Evolutionary conservation across 2,329 filamentous ascomycete species (phyloP).

Genomic region (Zasmidium citrigriseum): DNA sequence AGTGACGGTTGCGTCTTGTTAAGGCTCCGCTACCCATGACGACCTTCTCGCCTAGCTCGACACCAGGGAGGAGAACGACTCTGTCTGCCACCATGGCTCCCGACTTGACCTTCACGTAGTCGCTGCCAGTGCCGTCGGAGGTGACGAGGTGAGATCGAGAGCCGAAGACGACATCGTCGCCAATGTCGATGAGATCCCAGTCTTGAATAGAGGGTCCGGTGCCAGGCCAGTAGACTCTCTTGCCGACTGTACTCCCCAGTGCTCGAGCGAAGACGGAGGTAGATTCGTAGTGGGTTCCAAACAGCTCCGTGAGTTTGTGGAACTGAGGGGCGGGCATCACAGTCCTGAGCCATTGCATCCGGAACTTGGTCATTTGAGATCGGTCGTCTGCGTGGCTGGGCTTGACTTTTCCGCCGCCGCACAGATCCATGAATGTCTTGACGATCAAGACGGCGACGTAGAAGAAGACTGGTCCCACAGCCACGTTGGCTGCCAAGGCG

Average conservation of each 20-base stretch:
- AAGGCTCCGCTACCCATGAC: conserved; percentile 58
- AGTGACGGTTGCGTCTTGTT: conserved; percentile 48
- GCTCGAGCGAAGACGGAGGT: conserved; percentile 54
- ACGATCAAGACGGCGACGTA: conserved; percentile 47
- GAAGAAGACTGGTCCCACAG: conserved; percentile 48
- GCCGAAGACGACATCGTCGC: conserved; percentile 62
- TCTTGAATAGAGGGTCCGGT: conserved; percentile 56
- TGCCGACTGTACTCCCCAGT: conserved; percentile 55
- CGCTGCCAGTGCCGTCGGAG: conserved; percentile 53
- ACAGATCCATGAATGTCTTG: conserved; percentile 43
- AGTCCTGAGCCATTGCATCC: conserved; percentile 46
- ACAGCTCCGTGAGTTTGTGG: conserved; percentile 52
- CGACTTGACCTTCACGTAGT: conserved; percentile 49
- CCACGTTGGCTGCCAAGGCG: conserved; percentile 45
- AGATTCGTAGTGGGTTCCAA: conserved; percentile 58
- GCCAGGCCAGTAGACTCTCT: conserved; percentile 60
- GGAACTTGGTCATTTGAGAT: conserved; percentile 46
- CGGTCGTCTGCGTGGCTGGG: conserved; percentile 35
- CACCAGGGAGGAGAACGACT: conserved; percentile 55
- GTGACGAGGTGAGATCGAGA: conserved; percentile 57
- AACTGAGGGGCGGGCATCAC: conserved; percentile 49
- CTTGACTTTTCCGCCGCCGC: conserved; percentile 32
- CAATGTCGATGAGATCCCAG: conserved; percentile 58
- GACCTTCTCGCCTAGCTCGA: conserved; percentile 50
- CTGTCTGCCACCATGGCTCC: conserved; percentile 60